Conservation (phyloP, 2,329 filamentous ascomycete species). For the Talaromyces sp. region DNA sequence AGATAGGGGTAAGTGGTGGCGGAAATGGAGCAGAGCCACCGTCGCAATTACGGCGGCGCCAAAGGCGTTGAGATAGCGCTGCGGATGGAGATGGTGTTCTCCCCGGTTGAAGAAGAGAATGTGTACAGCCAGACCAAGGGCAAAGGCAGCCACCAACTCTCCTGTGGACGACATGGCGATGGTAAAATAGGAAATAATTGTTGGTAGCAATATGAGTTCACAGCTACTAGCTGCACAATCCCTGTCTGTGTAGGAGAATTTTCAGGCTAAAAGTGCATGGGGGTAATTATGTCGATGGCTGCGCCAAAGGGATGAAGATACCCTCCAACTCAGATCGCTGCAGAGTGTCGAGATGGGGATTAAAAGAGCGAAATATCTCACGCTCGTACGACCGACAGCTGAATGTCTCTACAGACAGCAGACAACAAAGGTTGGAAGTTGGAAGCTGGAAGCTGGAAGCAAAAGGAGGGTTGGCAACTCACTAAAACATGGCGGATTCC, state of each 20-base stretch:
- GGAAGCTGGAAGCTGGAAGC: background rate
- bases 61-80: conserved; percentile 18
- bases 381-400: background rate
- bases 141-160: conserved; percentile 1
- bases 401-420: background rate
- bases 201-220: background rate
- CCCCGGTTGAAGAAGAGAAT: conserved; percentile 21
- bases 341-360: background rate
- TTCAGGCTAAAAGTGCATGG: background rate
- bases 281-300: background rate
- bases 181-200: background rate
- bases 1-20: background rate
- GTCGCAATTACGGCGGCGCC: conserved; percentile 12
- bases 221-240: background rate
- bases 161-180: background rate
- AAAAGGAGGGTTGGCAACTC: background rate
- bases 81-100: conserved; percentile 21
- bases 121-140: conserved; percentile 17
- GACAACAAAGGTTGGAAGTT: background rate
- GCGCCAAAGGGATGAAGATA: background rate
- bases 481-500: background rate
- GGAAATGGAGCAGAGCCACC: conserved; percentile 1
- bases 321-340: background rate
- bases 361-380: background rate
- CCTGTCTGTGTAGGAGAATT: background rate